phyloP scores from a whole-genome alignment of 2,329 filamentous ascomycete genomes.

The Neocucurbitaria cava region DNA sequence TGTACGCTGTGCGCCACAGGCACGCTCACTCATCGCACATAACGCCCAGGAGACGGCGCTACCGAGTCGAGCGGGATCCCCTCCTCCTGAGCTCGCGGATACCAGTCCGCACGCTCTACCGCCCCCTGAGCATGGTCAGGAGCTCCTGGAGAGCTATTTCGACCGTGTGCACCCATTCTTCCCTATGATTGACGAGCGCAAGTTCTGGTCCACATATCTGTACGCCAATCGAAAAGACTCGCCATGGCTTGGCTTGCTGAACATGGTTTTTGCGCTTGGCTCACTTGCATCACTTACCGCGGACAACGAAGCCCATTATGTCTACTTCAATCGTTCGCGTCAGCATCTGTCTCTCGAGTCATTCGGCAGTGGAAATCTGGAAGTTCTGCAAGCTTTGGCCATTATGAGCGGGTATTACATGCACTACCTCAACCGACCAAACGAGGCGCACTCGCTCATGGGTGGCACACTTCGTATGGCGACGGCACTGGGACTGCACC shows the following conservation, averaged over 20 bases:
- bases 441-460: slow-evolving; percentile 76
- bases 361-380: slow-evolving; percentile 74
- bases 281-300: slow-evolving; percentile 71
- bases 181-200: slow-evolving; percentile 75
- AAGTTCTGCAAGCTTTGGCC: slow-evolving; percentile 74
- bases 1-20: slow-evolving; percentile 60
- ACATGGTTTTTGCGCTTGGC: slow-evolving; percentile 79
- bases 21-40: slow-evolving; percentile 56
- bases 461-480: slow-evolving; percentile 76
- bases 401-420: slow-evolving; percentile 79
- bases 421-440: slow-evolving; percentile 78
- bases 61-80: slow-evolving; percentile 46
- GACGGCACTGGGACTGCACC: slow-evolving; percentile 74
- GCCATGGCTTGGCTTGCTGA: slow-evolving; percentile 74
- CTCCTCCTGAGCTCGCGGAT: slow-evolving; percentile 43
- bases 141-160: slow-evolving; percentile 77
- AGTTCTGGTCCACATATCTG: slow-evolving; percentile 71
- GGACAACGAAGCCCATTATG: slow-evolving; percentile 70
- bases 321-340: slow-evolving; percentile 73
- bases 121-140: slow-evolving; percentile 69
- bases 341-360: slow-evolving; percentile 71
- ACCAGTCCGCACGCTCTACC: slow-evolving; percentile 56
- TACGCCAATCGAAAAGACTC: slow-evolving; percentile 69
- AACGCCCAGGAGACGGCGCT: slow-evolving; percentile 48
- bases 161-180: slow-evolving; percentile 74